Base-by-base conservation (phyloP, 345 rosid genomes). In the Raphanus raphanistrum region DNA sequence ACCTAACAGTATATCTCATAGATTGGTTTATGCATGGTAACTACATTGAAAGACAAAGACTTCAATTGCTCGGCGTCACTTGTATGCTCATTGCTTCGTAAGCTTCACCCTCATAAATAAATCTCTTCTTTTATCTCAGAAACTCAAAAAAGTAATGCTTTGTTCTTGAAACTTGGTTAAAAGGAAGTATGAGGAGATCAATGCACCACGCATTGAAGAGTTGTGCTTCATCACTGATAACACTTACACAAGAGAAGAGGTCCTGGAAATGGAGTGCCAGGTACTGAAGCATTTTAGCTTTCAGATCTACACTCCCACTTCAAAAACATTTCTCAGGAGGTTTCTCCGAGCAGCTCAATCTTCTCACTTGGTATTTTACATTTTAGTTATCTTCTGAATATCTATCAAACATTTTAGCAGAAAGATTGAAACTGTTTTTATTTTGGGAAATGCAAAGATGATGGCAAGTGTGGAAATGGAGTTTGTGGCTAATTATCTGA, bases 1-100 rank as follows among this genome's bases (percentile, higher is more conserved):
- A 90, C 81, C 90, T 90, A 63, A 87, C 98, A 32, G 96, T 95
- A 15, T 81, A 88, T 82, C 88, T 92, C 25, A 88, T 95, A 38
- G 99, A 95, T 70, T 77, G 90, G 84, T 95, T 83, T 78, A 94
- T 95, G 36, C 79, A 87, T n/a, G 89, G 86, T 57, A 90, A 85
- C 83, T 86, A 81, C 76, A 82, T 91, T 25, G 93, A 90, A 74
- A 88, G 90, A 67, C 90, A 80, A 15, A 88, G 80, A 75, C 94
- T 92, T 83, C 99, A 95, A 83, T 82, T 95, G 76, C 94, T 95
- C 70, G 99, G 98, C 70, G 88, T 94, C 85, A 90, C 94, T 77
- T 94, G 96, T 91, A 89, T 91, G 96, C 90, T 94, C 61, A 85
- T 91, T 63, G 94, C 96, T 33, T 94, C 98, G 98, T 94, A 88